Evolutionary conservation across 768 basidiomycete species (phyloP).

Genomic region (Termitomyces sp.): DNA sequence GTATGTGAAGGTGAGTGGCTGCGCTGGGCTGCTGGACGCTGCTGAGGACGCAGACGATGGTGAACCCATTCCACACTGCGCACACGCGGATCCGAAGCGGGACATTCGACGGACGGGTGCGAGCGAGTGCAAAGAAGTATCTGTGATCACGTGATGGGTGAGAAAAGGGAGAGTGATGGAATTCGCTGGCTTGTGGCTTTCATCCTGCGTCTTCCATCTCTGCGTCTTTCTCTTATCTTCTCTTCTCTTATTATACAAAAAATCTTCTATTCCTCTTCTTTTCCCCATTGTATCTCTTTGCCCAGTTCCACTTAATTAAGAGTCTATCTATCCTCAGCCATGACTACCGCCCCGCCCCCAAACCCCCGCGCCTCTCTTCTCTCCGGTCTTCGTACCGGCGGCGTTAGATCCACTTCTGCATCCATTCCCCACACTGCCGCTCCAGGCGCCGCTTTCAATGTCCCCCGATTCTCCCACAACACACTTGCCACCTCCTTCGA

Average conservation of each 20-base stretch:
- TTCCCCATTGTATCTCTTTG: constrained; percentile 21
- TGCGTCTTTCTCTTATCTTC: constrained; percentile 27
- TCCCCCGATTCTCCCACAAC: constrained; percentile 53
- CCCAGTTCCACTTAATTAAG: constrained; percentile 35
- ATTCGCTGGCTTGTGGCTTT: constrained; percentile 22
- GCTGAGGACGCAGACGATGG: constrained; percentile 52
- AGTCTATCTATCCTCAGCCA: constrained; percentile 34
- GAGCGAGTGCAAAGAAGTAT: constrained; percentile 84
- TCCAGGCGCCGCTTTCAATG: constrained; percentile 57
- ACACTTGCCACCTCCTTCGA: constrained; percentile 33
- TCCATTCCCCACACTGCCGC: constrained; percentile 67
- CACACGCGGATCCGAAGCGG: constrained; percentile 78
- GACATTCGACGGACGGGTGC: constrained; percentile 80
- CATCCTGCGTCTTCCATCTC: constrained; percentile 29
- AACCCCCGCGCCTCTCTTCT: constrained; percentile 81
- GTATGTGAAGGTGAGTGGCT: constrained; percentile 83
- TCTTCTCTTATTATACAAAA: constrained; percentile 25
- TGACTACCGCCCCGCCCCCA: constrained; percentile 41
- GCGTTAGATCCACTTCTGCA: constrained; percentile 73
- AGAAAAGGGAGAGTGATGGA: constrained; percentile 20
- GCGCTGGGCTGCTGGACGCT: background rate
- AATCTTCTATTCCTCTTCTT: constrained; percentile 13
- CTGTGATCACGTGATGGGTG: constrained; percentile 39
- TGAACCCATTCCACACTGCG: constrained; percentile 97
- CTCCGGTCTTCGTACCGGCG: constrained; percentile 85